Evolutionary conservation across 2,329 filamentous ascomycete genomes (phyloP).

Genomic region (Penicillium palitans): DNA sequence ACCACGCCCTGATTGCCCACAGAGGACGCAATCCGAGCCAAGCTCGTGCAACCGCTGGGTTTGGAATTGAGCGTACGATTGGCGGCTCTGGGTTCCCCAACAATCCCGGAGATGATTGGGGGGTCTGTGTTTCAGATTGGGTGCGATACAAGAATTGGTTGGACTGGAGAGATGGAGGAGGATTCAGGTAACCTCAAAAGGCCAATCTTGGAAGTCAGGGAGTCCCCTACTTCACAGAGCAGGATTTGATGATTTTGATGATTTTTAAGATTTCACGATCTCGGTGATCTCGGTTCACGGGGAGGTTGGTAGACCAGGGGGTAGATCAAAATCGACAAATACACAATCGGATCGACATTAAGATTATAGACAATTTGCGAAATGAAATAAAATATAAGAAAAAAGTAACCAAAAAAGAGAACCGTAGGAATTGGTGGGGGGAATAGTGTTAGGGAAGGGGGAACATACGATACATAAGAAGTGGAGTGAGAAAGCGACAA

Average conservation of each 20-base stretch:
- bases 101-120: constrained; percentile 23
- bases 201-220: not conserved
- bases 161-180: constrained; percentile 19
- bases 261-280: not conserved
- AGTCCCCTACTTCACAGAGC: constrained; percentile 1
- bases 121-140: constrained; percentile 28
- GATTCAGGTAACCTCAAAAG: constrained; percentile 17
- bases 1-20: constrained; percentile 21
- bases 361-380: constrained; percentile 11
- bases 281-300: not conserved
- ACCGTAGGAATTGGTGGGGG: constrained; percentile 7
- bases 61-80: constrained; percentile 26
- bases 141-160: constrained; percentile 19
- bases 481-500: constrained; percentile 15
- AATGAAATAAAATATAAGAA: constrained; percentile 4
- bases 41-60: constrained; percentile 19
- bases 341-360: constrained; percentile 8
- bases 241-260: constrained; percentile 4
- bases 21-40: constrained; percentile 25
- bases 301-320: not conserved
- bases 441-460: constrained; percentile 16
- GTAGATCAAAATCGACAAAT: not conserved
- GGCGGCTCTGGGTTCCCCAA: constrained; percentile 19
- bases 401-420: constrained; percentile 9
- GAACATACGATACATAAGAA: constrained; percentile 27